Evolutionary conservation across 2,329 filamentous ascomycete genomes (phyloP), one percentile per base, ranked within the genome.

Genomic region (Sarocladium kiliense): DNA sequence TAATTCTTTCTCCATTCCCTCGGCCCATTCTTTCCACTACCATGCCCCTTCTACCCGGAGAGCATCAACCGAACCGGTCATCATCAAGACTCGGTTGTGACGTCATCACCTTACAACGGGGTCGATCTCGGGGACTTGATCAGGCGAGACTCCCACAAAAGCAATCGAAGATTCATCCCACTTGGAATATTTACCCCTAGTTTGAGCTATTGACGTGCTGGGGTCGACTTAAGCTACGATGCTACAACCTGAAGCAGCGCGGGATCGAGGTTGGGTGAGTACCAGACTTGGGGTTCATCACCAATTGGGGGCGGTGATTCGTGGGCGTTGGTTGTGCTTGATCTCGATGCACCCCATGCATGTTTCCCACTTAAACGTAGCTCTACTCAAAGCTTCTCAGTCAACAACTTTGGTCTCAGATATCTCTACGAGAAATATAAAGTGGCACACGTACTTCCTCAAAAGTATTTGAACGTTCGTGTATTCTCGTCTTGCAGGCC

Each of bases 401-500:
- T n/a, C n/a, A n/a, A n/a, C n/a, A n/a, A n/a, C n/a, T n/a, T n/a
- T n/a, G n/a, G n/a, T n/a, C n/a, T n/a, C n/a, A n/a, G n/a, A n/a
- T n/a, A n/a, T n/a, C n/a, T n/a, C n/a, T n/a, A n/a, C n/a, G n/a
- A n/a, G n/a, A n/a, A n/a, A n/a, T n/a, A n/a, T n/a, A n/a, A n/a
- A n/a, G n/a, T n/a, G n/a, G n/a, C n/a, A n/a, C n/a, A n/a, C n/a
- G n/a, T n/a, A n/a, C n/a, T n/a, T n/a, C n/a, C n/a, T n/a, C n/a
- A n/a, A n/a, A n/a, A n/a, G 4, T 36, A n/a, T 51, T 32, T 55
- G 45, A 55, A 53, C 44, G 36, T 44, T 55, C 53, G 53, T 57
- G 36, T 57, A 58, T 58, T 56, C 56, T 58, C 56, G 56, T 55
- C 56, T 58, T 30, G 54, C 55, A 56, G 36, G 25, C 51, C 25